These are phyloP conservation scores for Fagus crenata DNA, from an alignment of 306 rosid species.

Conservation along the genomic window DNA sequence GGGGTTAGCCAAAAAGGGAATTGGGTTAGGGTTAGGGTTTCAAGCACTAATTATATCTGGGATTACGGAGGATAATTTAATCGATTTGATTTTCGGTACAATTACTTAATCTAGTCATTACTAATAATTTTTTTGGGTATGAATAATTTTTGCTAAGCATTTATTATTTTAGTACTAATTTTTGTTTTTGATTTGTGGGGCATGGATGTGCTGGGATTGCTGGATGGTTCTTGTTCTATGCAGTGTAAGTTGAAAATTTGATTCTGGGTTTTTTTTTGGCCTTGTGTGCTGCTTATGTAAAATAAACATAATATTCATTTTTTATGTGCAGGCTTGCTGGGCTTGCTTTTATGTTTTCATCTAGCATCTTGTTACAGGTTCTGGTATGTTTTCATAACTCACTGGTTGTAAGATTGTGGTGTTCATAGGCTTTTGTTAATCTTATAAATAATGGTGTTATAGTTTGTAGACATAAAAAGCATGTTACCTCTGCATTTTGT, in stretches of 20 bases:
- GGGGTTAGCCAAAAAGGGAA: not conserved
- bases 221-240: slow-evolving; percentile 34
- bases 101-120: not conserved
- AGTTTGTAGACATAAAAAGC: not conserved
- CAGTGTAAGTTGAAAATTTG: slow-evolving; percentile 72
- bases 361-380: slow-evolving; percentile 95
- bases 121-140: not conserved
- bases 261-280: slow-evolving; percentile 17
- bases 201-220: slow-evolving; percentile 28
- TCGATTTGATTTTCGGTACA: not conserved
- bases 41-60: not conserved
- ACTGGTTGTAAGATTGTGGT: slow-evolving; percentile 25
- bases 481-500: not conserved
- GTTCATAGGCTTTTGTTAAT: slow-evolving; percentile 9
- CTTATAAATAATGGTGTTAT: not conserved
- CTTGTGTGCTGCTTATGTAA: slow-evolving; percentile 30
- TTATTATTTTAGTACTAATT: slow-evolving; percentile 31
- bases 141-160: not conserved
- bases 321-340: slow-evolving; percentile 83
- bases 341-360: slow-evolving; percentile 96
- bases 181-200: slow-evolving; percentile 27
- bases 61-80: not conserved
- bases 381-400: slow-evolving; percentile 55
- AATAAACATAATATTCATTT: slow-evolving; percentile 17
- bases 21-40: slow-evolving; percentile 31